These are phyloP conservation scores for Leucocoprinus leucothites DNA, from an alignment of 768 basidiomycete species.

Conservation along the genomic window DNA sequence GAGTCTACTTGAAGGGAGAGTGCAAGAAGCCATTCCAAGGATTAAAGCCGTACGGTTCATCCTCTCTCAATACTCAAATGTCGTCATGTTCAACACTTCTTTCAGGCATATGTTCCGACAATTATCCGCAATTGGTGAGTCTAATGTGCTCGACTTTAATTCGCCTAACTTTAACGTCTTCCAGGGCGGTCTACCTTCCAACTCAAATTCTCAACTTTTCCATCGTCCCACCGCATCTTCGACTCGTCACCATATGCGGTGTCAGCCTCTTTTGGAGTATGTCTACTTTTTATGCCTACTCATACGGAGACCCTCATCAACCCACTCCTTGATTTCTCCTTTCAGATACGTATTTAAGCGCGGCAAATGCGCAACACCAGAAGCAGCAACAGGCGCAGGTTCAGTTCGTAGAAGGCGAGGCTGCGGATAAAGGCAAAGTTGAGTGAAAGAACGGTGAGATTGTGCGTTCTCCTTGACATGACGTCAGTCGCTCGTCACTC, in stretches of 20 bases:
- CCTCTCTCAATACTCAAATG: not conserved
- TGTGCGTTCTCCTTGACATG: too few species aligned
- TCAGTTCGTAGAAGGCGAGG: too few species aligned
- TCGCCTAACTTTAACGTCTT: not conserved
- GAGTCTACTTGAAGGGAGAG: constrained; percentile 78
- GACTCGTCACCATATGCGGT: constrained; percentile 70
- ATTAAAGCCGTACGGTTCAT: constrained; percentile 35
- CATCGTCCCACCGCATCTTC: constrained; percentile 71
- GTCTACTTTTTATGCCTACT: constrained; percentile 20
- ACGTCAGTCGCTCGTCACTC: too few species aligned
- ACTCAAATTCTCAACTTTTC: constrained; percentile 79
- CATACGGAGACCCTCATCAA: not conserved
- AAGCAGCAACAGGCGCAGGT: not conserved
- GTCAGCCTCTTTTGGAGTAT: constrained; percentile 83
- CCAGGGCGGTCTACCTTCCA: constrained; percentile 71
- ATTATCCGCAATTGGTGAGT: constrained; percentile 72
- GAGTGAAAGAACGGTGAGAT: too few species aligned
- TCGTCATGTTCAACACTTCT: not conserved
- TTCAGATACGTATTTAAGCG: constrained; percentile 64
- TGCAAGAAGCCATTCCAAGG: constrained; percentile 43
- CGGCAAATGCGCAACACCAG: constrained; percentile 39
- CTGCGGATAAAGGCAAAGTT: too few species aligned
- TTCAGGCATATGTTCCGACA: constrained; percentile 68
- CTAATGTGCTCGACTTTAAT: not conserved
- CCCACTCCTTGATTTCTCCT: not conserved